Evolutionary conservation across 2,329 filamentous ascomycete genomes (phyloP).

Genomic region (Penicillium corylophilum): DNA sequence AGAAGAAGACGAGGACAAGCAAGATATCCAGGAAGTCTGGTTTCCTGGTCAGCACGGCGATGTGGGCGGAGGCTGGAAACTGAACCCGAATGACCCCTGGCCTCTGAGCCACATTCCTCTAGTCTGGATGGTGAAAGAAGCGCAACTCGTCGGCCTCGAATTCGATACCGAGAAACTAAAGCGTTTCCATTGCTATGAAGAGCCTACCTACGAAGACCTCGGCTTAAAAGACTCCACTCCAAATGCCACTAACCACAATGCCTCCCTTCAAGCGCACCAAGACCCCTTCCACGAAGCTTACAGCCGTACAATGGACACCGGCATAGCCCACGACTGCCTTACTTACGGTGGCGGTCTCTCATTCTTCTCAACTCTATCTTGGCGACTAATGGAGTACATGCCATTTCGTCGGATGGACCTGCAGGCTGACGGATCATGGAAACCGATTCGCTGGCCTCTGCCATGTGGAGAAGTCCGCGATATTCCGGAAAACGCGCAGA

Average conservation of each 20-base stretch:
- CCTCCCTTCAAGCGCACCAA: conserved; percentile 44
- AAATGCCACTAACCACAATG: background rate
- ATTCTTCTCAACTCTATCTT: conserved; percentile 55
- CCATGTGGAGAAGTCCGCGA: conserved; percentile 71
- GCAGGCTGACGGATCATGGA: conserved; percentile 56
- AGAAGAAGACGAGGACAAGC: conserved; percentile 4
- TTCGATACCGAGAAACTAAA: conserved; percentile 53
- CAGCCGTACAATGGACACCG: conserved; percentile 24
- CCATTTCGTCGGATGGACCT: conserved; percentile 75
- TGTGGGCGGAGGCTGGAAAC: conserved; percentile 71
- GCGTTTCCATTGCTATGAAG: conserved; percentile 19
- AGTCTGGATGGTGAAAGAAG: conserved; percentile 68
- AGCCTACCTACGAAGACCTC: conserved; percentile 17
- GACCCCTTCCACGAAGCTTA: conserved; percentile 7
- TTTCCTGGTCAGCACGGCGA: conserved; percentile 75
- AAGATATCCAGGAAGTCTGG: conserved; percentile 71
- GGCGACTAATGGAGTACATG: conserved; percentile 74
- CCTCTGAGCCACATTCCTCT: conserved; percentile 63
- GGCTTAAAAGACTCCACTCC: background rate
- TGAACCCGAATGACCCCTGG: conserved; percentile 49
- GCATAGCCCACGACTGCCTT: conserved; percentile 65
- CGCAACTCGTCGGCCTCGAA: conserved; percentile 61
- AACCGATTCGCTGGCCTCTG: conserved; percentile 71
- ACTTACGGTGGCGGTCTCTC: conserved; percentile 58
- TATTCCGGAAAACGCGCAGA: conserved; percentile 63